Conservation (phyloP, 1,139 yeast genomes). For the Blastobotrys capitulatus region DNA sequence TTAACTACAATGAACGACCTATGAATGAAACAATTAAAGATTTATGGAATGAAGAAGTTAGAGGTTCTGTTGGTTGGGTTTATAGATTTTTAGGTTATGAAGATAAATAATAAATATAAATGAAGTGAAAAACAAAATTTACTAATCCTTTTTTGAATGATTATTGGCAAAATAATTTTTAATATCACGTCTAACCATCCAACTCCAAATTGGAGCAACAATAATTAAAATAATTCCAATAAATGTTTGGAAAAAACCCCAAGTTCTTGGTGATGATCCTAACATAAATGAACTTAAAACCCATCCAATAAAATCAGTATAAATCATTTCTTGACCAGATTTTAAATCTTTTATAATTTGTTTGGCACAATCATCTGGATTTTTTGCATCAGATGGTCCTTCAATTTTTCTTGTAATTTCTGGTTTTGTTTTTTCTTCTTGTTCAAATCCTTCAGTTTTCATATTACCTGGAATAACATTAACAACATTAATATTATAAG, state of each 20-base stretch:
- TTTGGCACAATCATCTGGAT: conserved; percentile 62
- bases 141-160: background rate
- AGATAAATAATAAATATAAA: conserved; percentile 6
- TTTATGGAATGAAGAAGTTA: conserved; percentile 76
- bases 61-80: conserved; percentile 58
- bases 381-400: conserved; percentile 72
- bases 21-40: conserved; percentile 65
- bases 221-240: conserved; percentile 46
- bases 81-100: conserved; percentile 31
- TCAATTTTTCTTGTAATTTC: conserved; percentile 75
- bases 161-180: conserved; percentile 37
- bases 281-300: conserved; percentile 59
- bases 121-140: background rate
- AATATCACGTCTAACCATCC: conserved; percentile 53
- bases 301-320: conserved; percentile 88
- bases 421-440: conserved; percentile 84
- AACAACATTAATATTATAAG: conserved; percentile 49
- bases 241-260: conserved; percentile 41
- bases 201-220: conserved; percentile 58
- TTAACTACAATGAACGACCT: conserved; percentile 42
- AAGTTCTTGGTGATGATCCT: conserved; percentile 65
- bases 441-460: conserved; percentile 76
- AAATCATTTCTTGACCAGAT: conserved; percentile 66
- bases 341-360: conserved; percentile 52
- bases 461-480: conserved; percentile 86